phyloP scores from a whole-genome alignment of 805 yeast species.

The Starmerella tilneyi region DNA sequence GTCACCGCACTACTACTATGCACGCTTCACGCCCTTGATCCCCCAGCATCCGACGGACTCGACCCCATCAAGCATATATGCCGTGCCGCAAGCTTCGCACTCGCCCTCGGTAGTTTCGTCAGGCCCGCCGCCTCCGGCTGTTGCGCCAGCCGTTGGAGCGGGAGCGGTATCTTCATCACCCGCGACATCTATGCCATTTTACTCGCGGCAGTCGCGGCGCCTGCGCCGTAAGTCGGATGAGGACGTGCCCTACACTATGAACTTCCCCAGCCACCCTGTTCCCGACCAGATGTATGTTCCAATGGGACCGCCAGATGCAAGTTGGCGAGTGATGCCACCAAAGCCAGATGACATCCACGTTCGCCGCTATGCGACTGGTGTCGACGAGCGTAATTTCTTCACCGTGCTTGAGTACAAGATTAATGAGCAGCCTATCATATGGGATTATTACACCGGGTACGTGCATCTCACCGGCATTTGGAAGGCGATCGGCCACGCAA shows the following conservation, averaged over 20 bases:
- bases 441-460: conserved; percentile 78
- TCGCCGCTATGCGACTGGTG: conserved; percentile 53
- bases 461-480: conserved; percentile 83
- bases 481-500: conserved; percentile 60
- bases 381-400: conserved; percentile 57
- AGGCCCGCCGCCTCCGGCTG: too few species aligned
- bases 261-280: conserved; percentile 27
- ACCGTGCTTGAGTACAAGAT: conserved; percentile 64
- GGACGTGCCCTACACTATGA: conserved; percentile 22
- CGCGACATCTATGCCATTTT: not conserved
- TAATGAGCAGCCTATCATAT: conserved; percentile 64
- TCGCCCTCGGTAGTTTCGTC: too few species aligned
- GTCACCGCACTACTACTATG: not conserved
- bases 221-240: not conserved
- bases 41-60: not conserved
- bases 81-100: too few species aligned
- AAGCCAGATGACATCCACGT: conserved; percentile 18
- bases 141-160: too few species aligned
- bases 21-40: not conserved
- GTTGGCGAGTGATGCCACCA: conserved; percentile 15
- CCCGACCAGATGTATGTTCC: conserved; percentile 18
- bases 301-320: conserved; percentile 15
- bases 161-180: not conserved
- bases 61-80: not conserved
- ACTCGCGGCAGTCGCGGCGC: conserved; percentile 4